phyloP scores from a whole-genome alignment of 805 yeast genomes.

The Candida palmyrensis region DNA sequence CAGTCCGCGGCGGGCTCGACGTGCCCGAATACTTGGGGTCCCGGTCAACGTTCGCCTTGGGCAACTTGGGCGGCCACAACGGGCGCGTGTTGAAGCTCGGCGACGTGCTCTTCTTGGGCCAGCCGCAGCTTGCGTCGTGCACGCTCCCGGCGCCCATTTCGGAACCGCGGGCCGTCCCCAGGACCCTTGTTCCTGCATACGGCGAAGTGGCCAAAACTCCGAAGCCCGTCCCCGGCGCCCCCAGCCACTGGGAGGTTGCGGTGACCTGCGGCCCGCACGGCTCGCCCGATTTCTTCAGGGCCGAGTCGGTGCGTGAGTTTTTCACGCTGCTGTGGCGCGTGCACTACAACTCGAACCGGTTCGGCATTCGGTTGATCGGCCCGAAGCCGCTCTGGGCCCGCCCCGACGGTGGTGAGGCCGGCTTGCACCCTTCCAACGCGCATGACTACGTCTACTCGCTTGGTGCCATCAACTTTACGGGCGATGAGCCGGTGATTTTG shows the following conservation, averaged over 20 bases:
- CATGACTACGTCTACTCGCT: slow-evolving; percentile 95
- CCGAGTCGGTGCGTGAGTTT: slow-evolving; percentile 70
- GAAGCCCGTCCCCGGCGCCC: slow-evolving; percentile 16
- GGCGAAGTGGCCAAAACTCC: too few species aligned
- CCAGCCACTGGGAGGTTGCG: slow-evolving; percentile 74
- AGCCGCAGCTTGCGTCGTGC: slow-evolving; percentile 63
- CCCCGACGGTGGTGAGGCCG: slow-evolving; percentile 95
- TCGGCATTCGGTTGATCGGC: slow-evolving; percentile 91
- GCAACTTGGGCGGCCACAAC: slow-evolving; percentile 89
- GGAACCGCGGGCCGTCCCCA: slow-evolving; percentile 57
- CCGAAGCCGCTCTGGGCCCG: slow-evolving; percentile 98
- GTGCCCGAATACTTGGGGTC: slow-evolving; percentile 93
- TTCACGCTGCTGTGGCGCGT: slow-evolving; percentile 84
- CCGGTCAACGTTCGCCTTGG: slow-evolving; percentile 93
- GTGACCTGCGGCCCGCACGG: slow-evolving; percentile 98
- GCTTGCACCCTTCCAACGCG: slow-evolving; percentile 97
- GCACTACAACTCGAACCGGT: slow-evolving; percentile 94
- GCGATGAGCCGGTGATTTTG: slow-evolving; percentile 96
- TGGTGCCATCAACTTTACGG: slow-evolving; percentile 97
- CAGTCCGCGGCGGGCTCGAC: slow-evolving; percentile 90
- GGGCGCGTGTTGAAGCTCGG: slow-evolving; percentile 91
- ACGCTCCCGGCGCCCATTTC: slow-evolving; percentile 68
- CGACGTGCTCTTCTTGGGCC: slow-evolving; percentile 84
- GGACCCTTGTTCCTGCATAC: slow-evolving; percentile 50
- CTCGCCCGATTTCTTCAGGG: slow-evolving; percentile 86